Percentiles rank a stretch among this genome's conserved stretches.
Conservation (phyloP, 495 filamentous ascomycete genomes). For the Neurospora terricola region DNA sequence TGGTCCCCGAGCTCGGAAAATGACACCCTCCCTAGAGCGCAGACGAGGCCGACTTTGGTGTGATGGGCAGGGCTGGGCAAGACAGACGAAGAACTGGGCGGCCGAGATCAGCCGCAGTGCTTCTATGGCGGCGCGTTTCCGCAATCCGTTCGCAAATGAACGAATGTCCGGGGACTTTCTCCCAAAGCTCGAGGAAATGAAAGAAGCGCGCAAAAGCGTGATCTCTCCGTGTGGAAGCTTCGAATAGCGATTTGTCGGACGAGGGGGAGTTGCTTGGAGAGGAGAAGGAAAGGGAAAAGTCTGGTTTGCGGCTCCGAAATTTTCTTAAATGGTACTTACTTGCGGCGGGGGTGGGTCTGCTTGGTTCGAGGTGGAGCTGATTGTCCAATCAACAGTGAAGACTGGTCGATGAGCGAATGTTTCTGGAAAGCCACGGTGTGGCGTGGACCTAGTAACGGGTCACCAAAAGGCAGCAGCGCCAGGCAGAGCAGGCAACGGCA, state of each 20-base stretch:
- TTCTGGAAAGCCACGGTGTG: background rate
- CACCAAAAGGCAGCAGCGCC: background rate
- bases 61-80: conserved; percentile 33
- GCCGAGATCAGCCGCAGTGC: conserved; percentile 58
- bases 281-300: conserved; percentile 25
- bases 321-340: conserved; percentile 11
- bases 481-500: background rate
- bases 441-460: background rate
- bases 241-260: conserved; percentile 99
- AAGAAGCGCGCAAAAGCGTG: conserved; percentile 27
- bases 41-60: conserved; percentile 21
- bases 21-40: background rate
- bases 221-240: conserved; percentile 92
- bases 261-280: conserved; percentile 57
- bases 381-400: background rate
- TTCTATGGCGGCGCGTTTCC: conserved; percentile 99
- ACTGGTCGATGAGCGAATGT: background rate
- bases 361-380: background rate
- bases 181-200: conserved; percentile 62
- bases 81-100: conserved; percentile 51
- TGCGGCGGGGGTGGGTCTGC: background rate
- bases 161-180: conserved; percentile 99
- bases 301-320: conserved; percentile 5
- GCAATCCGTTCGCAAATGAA: conserved; percentile 43
- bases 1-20: conserved; percentile 33